Evolutionary conservation across 179 eudicot species (phyloP).

Genomic region (Beta lomatogona): DNA sequence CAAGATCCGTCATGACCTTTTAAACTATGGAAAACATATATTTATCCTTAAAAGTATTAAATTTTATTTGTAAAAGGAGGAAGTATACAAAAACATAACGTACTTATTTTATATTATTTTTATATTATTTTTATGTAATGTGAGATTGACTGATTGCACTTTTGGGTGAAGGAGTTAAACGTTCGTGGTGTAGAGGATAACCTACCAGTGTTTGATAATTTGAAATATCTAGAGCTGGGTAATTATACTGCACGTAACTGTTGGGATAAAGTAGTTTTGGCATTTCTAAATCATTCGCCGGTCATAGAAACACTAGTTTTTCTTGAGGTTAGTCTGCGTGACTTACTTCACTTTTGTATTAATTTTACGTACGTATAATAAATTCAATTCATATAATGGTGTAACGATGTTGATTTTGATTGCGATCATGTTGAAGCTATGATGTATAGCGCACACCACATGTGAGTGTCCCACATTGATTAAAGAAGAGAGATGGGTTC

Average conservation of each 20-base stretch:
- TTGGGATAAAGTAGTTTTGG: conserved; percentile 1
- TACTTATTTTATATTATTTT: no score
- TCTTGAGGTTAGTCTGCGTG: background rate
- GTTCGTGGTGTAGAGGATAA: background rate
- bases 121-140: no score
- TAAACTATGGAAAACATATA: no score
- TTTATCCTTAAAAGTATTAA: background rate
- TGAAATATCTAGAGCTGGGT: background rate
- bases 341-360: background rate
- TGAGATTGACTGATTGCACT: no score
- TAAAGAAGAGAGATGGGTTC: no score
- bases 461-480: no score
- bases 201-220: background rate
- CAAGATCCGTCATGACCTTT: no score
- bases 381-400: background rate
- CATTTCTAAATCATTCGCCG: background rate
- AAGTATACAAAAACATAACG: no score
- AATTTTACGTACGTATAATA: background rate
- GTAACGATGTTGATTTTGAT: background rate
- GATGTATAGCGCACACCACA: no score
- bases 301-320: conserved; percentile 5
- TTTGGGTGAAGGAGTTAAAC: background rate
- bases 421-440: no score
- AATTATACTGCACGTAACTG: no score
- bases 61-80: no score